Percentiles rank a stretch among this genome's conserved stretches.
Conservation (phyloP, 108 stramenopile genomes). For the Skeletonema costatum region DNA sequence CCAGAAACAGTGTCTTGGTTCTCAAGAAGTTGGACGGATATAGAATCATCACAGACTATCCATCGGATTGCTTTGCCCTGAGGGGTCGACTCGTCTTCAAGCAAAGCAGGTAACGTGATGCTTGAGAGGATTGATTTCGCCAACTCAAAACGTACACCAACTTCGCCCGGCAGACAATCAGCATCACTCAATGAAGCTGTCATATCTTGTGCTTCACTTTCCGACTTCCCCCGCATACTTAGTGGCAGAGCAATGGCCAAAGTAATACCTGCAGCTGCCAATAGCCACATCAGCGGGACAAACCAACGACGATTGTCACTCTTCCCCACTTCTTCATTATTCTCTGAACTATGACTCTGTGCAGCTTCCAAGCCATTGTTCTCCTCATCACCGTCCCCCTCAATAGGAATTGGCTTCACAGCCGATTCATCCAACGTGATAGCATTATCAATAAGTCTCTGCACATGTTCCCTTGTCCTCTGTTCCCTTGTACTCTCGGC, state of each 20-base stretch:
- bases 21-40: background rate
- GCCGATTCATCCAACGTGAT: no score
- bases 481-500: no score
- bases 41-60: conserved; percentile 6
- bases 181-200: background rate
- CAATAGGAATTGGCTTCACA: no score
- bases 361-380: background rate
- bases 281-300: background rate
- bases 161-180: no score
- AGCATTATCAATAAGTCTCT: no score
- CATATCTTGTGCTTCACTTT: background rate
- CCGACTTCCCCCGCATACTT: background rate
- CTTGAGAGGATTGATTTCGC: background rate
- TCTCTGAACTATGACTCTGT: background rate
- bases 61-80: conserved; percentile 8
- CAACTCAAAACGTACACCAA: background rate
- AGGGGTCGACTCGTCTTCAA: background rate
- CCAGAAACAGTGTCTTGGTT: background rate
- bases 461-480: no score
- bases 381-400: no score
- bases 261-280: background rate
- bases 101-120: background rate
- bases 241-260: no score
- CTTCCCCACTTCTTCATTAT: background rate
- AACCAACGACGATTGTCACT: background rate